Evolutionary conservation across 352 stramenopile species (phyloP).

Genomic region (Globisporangium viniferum): DNA sequence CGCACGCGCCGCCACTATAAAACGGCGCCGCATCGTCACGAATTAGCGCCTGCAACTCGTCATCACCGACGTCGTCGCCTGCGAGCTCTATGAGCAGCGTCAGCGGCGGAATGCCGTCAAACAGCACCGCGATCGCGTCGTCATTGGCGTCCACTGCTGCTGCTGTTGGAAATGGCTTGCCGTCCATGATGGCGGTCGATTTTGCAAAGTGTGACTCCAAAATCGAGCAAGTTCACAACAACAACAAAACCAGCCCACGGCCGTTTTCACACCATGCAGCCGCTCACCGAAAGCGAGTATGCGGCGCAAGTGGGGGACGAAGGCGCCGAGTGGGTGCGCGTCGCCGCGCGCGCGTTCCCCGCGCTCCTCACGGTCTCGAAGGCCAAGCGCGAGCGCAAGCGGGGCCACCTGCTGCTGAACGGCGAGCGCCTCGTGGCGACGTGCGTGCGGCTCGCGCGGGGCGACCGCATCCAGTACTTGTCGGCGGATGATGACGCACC

Average conservation of each 20-base stretch:
- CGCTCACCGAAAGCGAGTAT: conserved; percentile 7
- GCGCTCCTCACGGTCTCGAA: conserved; percentile 56
- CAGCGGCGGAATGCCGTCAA: background rate
- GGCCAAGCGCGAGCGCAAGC: conserved; percentile 56
- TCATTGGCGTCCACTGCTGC: background rate
- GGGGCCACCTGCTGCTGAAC: conserved; percentile 37
- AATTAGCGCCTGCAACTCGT: background rate
- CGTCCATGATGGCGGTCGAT: background rate
- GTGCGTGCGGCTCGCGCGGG: conserved; percentile 22
- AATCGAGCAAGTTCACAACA: background rate
- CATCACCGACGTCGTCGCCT: too few species aligned
- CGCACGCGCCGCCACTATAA: background rate
- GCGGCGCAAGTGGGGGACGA: background rate
- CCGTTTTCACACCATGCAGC: too few species aligned
- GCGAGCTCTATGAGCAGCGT: background rate
- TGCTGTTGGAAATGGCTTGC: background rate
- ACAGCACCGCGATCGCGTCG: background rate
- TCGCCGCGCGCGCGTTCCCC: conserved; percentile 47
- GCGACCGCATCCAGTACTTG: conserved; percentile 35
- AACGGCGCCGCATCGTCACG: background rate
- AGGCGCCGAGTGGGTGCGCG: conserved; percentile 38
- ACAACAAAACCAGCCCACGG: too few species aligned
- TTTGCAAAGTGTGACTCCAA: background rate
- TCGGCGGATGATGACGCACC: background rate
- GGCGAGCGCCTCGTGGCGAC: conserved; percentile 31